These are phyloP conservation scores for Talaromyces sp. DNA, from an alignment of 2,329 filamentous ascomycete species.

Conservation along the genomic window DNA sequence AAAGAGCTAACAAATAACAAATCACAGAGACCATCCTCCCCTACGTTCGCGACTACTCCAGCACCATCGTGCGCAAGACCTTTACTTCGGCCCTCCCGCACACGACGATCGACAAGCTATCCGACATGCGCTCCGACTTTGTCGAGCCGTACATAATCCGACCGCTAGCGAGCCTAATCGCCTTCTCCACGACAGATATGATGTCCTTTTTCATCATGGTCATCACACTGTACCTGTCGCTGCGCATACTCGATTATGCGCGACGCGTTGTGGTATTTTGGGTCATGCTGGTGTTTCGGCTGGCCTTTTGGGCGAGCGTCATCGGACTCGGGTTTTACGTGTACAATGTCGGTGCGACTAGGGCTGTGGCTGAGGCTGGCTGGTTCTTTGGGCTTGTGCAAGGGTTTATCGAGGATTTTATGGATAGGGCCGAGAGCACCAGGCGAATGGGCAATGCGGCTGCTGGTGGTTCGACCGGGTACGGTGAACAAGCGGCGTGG, in stretches of 20 bases:
- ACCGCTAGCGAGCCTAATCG: slow-evolving; percentile 32
- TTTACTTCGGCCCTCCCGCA: slow-evolving; percentile 1
- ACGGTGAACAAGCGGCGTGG: background rate
- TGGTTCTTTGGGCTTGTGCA: slow-evolving; percentile 62
- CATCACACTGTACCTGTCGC: slow-evolving; percentile 58
- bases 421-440: slow-evolving; percentile 14
- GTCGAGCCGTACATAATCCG: slow-evolving; percentile 49
- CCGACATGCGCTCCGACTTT: slow-evolving; percentile 27
- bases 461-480: background rate
- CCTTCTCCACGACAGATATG: slow-evolving; percentile 31
- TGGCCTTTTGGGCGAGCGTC: slow-evolving; percentile 62
- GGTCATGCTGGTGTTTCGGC: slow-evolving; percentile 60
- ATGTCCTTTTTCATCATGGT: slow-evolving; percentile 47
- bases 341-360: slow-evolving; percentile 39
- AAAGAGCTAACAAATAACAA: background rate
- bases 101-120: slow-evolving; percentile 15
- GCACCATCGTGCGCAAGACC: slow-evolving; percentile 11
- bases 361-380: slow-evolving; percentile 28
- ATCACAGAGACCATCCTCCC: slow-evolving; percentile 18
- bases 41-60: slow-evolving; percentile 13
- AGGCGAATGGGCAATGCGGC: background rate
- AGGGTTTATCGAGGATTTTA: slow-evolving; percentile 58
- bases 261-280: slow-evolving; percentile 72
- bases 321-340: slow-evolving; percentile 52
- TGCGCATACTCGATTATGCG: slow-evolving; percentile 64